Evolutionary conservation across 1,284 basidiomycete genomes (phyloP).

Genomic region (Sutorius eximius): DNA sequence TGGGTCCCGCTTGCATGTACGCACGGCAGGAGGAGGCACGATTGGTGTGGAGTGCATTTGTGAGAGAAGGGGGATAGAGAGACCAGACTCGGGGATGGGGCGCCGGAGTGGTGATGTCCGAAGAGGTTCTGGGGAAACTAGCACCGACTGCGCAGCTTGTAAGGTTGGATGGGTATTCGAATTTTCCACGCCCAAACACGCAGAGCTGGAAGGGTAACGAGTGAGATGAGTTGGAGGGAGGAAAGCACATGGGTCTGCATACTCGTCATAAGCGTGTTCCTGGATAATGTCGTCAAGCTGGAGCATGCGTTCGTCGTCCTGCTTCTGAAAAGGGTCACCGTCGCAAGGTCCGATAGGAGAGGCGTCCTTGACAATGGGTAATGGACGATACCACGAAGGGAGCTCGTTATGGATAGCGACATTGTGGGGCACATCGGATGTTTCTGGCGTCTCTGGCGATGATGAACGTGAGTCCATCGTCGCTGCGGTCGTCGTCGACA

Average conservation of each 20-base stretch:
- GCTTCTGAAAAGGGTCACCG: conserved; percentile 38
- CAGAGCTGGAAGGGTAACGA: conserved; percentile 16
- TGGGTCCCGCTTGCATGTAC: conserved; percentile 53
- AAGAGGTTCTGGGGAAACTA: conserved; percentile 8
- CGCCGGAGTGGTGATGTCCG: conserved; percentile 19
- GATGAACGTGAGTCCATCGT: conserved; percentile 66
- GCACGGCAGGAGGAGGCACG: conserved; percentile 51
- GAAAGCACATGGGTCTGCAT: conserved; percentile 23
- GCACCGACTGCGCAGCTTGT: conserved; percentile 10
- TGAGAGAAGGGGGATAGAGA: conserved; percentile 32
- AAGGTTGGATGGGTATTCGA: conserved; percentile 8
- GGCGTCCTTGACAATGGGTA: conserved; percentile 41
- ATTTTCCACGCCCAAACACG: conserved; percentile 23
- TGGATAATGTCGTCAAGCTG: conserved; percentile 70
- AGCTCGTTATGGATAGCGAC: conserved; percentile 53
- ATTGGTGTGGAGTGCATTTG: conserved; percentile 36
- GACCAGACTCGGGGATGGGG: conserved; percentile 18
- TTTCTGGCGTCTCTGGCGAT: conserved; percentile 66
- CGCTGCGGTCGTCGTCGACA: conserved; percentile 57
- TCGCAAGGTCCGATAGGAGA: conserved; percentile 37
- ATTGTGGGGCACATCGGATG: conserved; percentile 51
- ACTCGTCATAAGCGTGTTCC: conserved; percentile 72
- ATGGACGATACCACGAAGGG: conserved; percentile 57
- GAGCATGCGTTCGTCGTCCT: conserved; percentile 54
- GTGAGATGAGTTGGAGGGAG: conserved; percentile 2